Base-by-base conservation (phyloP, 148 eudicot genomes). In the Arctostaphylos glauca region DNA sequence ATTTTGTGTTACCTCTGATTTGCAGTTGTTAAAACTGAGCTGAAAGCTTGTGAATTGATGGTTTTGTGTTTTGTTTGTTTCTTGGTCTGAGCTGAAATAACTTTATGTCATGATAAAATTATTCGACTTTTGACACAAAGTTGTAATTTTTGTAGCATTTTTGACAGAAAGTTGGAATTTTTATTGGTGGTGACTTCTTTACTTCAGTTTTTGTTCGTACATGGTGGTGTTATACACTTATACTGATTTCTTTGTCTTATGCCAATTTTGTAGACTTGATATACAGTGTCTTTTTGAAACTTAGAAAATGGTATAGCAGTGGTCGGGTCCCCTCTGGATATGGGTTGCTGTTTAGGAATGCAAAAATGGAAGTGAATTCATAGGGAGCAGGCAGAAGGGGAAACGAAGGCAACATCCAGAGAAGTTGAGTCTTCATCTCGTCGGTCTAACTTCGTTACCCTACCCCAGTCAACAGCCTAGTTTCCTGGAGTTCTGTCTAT, bases 1-100 rank as follows among this genome's bases (percentile, higher is more conserved):
- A 19, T n/a, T 18, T 46, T 59, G 6, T 9, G 13, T 80, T 46
- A 12, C 41, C 18, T 67, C 6, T 8, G 31, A 46, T 6, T 47
- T 0, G 49, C 21, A 7, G 64, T 78, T 55, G 49, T 55, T 41
- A 13, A 21, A 53, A 52, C 41, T 79, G 81, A 50, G 13, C 53
- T 62, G 19, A 23, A 58, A 80, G 58, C 75, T 49, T 66, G 74
- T 16, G 18, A 48, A 25, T 64, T 44, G 47, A 46, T 55, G 10
- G 59, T 19, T 53, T 55, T 13, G 44, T 67, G 15, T 54, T 79
- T 21, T 23, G 19, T 58, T 79, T 60, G 43, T 79, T n/a, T 66
- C 23, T 66, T 64, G 46, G 46, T 21, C 73, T 80, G 75, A 19
- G 13, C 0, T 80, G 44, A 81, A 81, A 12, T 59, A 14, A 68